These are phyloP conservation scores for Hypoxylon sp. DNA, from an alignment of 2,329 filamentous ascomycete genomes.

Conservation along the genomic window DNA sequence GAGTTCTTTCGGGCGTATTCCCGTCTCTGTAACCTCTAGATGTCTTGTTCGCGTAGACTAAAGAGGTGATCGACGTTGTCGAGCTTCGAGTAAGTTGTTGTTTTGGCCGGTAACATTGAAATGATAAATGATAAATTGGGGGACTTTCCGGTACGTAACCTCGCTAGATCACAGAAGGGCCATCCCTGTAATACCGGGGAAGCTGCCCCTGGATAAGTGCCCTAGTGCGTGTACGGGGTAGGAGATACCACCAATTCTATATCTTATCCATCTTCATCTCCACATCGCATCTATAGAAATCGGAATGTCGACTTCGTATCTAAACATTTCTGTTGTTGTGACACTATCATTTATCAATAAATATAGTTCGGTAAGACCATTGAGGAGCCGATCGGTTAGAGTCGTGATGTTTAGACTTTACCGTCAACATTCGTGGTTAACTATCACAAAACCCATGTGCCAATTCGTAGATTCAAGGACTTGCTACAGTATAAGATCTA, in stretches of 20 bases:
- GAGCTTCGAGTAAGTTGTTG: constrained; percentile 2
- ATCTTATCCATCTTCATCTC: constrained; percentile 2
- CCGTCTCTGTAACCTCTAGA: neutral
- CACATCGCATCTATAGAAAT: neutral
- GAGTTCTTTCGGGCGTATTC: constrained; percentile 1
- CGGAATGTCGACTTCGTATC: neutral
- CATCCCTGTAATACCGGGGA: constrained; percentile 11
- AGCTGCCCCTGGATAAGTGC: constrained; percentile 5
- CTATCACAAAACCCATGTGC: neutral
- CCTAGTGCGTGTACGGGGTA: too few species aligned
- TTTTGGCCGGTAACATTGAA: neutral
- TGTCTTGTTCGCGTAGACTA: neutral
- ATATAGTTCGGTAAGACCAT: neutral
- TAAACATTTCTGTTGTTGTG: neutral
- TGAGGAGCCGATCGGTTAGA: neutral
- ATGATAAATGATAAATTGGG: neutral
- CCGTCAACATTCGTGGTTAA: neutral
- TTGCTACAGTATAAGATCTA: neutral
- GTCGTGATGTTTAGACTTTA: neutral
- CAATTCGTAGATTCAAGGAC: neutral
- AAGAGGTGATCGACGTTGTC: neutral
- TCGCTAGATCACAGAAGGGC: neutral
- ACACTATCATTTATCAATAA: neutral
- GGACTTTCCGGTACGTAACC: neutral
- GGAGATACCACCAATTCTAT: neutral